These are phyloP conservation scores for Geoglossum glabrum DNA, from an alignment of 495 filamentous ascomycete species.

Conservation along the genomic window DNA sequence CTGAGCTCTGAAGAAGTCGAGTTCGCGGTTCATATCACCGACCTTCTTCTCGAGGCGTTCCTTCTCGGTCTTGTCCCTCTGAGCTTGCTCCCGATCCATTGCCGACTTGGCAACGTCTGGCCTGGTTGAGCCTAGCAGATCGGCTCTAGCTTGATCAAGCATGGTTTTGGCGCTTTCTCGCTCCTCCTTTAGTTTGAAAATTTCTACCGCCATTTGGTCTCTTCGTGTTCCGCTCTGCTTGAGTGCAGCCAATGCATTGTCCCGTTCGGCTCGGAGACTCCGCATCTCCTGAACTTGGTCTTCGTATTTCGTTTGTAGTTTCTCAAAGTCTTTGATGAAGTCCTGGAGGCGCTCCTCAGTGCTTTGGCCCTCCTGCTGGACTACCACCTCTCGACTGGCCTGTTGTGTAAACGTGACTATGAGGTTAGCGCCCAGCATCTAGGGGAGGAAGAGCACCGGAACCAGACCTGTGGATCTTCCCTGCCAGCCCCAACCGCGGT, in stretches of 20 bases:
- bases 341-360: background rate
- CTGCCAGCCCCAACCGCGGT: background rate
- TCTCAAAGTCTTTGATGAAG: background rate
- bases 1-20: conserved; percentile 37
- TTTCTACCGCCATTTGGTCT: conserved; percentile 24
- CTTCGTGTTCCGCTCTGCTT: background rate
- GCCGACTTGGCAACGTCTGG: conserved; percentile 31
- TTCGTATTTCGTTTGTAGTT: conserved; percentile 2
- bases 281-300: conserved; percentile 1
- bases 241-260: background rate
- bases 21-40: conserved; percentile 28
- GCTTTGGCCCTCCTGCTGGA: background rate
- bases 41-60: conserved; percentile 26
- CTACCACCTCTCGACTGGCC: background rate
- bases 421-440: too few relatives aligned
- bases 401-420: background rate
- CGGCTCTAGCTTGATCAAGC: conserved; percentile 26
- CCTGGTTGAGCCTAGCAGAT: conserved; percentile 25
- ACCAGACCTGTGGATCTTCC: background rate
- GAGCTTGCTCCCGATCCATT: conserved; percentile 23
- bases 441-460: background rate
- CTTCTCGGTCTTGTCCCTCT: conserved; percentile 21
- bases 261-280: conserved; percentile 1
- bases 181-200: conserved; percentile 28
- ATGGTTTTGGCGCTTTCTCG: conserved; percentile 27